A percentile compares a stretch with the other conserved stretches of the same genome.
Conservation (phyloP, 1,284 basidiomycete genomes). For the Malassezia yamatoensis region DNA sequence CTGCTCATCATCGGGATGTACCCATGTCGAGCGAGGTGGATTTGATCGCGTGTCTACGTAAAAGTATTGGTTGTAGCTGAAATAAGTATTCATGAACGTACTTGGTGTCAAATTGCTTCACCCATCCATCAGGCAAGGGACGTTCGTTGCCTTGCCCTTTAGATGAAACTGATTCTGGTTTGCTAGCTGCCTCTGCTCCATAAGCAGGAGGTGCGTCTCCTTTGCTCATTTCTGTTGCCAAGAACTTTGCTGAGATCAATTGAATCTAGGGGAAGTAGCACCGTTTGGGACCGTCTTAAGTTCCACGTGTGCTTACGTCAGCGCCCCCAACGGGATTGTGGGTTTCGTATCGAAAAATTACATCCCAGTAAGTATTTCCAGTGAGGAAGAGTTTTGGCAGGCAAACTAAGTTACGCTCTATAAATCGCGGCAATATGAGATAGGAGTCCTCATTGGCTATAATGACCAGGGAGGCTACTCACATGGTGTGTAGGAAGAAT, state of each 20-base stretch:
- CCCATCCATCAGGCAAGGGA: conserved; percentile 35
- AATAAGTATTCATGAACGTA: conserved; percentile 8
- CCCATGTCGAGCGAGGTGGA: conserved; percentile 42
- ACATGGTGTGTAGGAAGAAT: background rate
- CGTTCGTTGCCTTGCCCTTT: conserved; percentile 4
- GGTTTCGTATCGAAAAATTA: no score
- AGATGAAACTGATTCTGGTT: no score
- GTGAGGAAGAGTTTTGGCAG: no score
- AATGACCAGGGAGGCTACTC: background rate
- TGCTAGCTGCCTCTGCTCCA: background rate
- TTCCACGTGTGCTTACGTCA: no score
- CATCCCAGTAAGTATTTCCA: no score
- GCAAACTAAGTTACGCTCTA: no score
- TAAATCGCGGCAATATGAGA: no score
- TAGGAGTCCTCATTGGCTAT: no score
- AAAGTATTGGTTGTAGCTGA: conserved; percentile 38
- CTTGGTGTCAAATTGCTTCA: conserved; percentile 42
- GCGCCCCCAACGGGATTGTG: no score
- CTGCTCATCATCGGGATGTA: conserved; percentile 33
- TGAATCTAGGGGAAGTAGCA: no score
- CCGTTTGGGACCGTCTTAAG: no score
- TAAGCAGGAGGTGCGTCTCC: conserved; percentile 12
- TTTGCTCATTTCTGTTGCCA: conserved; percentile 1
- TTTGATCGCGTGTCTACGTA: conserved; percentile 41
- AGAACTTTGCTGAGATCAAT: no score